Conservation (phyloP, 208 protist genomes). For the Trichomonas tenax region DNA sequence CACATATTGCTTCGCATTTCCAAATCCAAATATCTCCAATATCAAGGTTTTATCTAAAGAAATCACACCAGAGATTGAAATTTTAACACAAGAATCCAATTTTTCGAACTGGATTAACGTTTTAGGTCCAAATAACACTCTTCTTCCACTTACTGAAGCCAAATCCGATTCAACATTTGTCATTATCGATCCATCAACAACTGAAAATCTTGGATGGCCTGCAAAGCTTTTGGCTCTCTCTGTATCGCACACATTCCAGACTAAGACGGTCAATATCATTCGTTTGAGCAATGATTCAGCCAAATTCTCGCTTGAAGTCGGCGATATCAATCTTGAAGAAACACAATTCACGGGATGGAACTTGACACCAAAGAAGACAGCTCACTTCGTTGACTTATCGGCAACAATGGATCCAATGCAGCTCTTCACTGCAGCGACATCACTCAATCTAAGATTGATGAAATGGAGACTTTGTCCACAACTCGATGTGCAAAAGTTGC, state of each 20-base stretch:
- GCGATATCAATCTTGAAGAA: neutral
- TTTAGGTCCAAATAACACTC: neutral
- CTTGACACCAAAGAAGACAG: neutral
- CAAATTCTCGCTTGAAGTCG: neutral
- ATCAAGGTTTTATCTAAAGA: slow-evolving; percentile 15
- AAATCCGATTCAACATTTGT: neutral
- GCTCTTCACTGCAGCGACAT: slow-evolving; percentile 36
- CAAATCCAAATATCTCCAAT: slow-evolving; percentile 47
- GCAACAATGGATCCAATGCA: slow-evolving; percentile 21
- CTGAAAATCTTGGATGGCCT: neutral
- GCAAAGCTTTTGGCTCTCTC: neutral
- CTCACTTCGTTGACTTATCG: slow-evolving; percentile 4
- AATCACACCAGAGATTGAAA: neutral
- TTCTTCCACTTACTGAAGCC: neutral
- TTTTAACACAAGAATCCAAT: neutral
- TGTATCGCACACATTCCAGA: neutral
- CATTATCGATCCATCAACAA: slow-evolving; percentile 17
- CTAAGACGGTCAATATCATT: neutral
- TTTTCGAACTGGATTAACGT: neutral
- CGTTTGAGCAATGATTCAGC: neutral
- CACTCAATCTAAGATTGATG: slow-evolving; percentile 89
- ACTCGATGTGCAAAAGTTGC: slow-evolving; percentile 63
- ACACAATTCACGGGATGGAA: neutral
- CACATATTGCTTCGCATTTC: slow-evolving; percentile 73
- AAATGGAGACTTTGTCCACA: slow-evolving; percentile 80